These are phyloP conservation scores for Tarenaya hassleriana DNA, from an alignment of 345 rosid genomes.

Conservation along the genomic window DNA sequence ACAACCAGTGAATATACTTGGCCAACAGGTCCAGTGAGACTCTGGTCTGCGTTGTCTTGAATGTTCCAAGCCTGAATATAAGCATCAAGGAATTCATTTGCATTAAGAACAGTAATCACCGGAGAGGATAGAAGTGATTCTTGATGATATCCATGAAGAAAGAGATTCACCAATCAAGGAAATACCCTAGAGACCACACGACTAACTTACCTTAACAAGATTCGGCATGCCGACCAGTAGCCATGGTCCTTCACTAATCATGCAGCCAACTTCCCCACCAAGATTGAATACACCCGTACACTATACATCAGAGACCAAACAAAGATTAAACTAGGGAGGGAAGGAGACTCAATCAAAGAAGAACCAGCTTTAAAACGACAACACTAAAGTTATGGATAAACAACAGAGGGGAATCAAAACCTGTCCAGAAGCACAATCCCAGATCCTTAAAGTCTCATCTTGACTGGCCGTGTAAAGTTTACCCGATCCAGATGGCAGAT, in stretches of 20 bases:
- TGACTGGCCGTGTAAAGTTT: constrained; percentile 87
- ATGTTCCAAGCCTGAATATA: constrained; percentile 70
- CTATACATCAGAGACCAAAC: constrained; percentile 31
- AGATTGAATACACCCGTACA: constrained; percentile 55
- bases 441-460: constrained; percentile 75
- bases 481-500: constrained; percentile 74
- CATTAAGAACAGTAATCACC: constrained; percentile 4
- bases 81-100: neutral
- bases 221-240: constrained; percentile 82
- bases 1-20: constrained; percentile 88
- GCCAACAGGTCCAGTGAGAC: constrained; percentile 90
- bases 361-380: too few species aligned
- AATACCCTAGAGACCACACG: constrained; percentile 5
- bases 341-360: too few species aligned
- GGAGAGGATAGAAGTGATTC: constrained; percentile 2
- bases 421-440: constrained; percentile 98
- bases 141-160: neutral
- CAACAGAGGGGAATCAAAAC: constrained; percentile 29
- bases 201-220: constrained; percentile 64
- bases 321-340: constrained; percentile 9
- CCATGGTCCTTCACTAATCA: constrained; percentile 97
- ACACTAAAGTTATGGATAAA: neutral
- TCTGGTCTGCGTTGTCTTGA: constrained; percentile 60
- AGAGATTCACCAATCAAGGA: too few species aligned
- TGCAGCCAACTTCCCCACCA: constrained; percentile 90